Base-by-base conservation (phyloP, 345 rosid species). In the Dimocarpus longan region DNA sequence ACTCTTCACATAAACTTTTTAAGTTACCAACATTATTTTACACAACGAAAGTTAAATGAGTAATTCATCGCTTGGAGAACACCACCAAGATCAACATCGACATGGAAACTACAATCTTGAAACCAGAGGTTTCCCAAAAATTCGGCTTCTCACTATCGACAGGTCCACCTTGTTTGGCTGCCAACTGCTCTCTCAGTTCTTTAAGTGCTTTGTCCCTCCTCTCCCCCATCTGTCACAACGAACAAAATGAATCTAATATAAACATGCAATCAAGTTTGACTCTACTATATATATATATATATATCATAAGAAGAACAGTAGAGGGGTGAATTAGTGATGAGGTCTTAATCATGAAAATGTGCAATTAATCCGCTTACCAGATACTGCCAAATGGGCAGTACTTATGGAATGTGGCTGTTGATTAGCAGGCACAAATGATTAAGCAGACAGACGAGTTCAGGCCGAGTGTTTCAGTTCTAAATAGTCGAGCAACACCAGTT, bases 91-190 rank as follows among this genome's bases (percentile, higher is more conserved):
- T 81, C 87, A 92, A 80, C 99, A 96, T 92, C 10, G 97, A 96
- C 96, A 95, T 81, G 67, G 97, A 91, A 76, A 87, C 92, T 59
- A 92, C 88, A 64, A 92, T 74, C 90, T 94, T 92, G 89, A 96
- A 96, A 79, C 94, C 82, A 15, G 94, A 89, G 66, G 87, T 83
- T 79, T 96, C 97, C 99, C 97, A 93, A 76, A 93, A 93, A 79
- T 92, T 93, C 63, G 75, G 87, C 63, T 91, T 92, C 44, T 80
- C 88, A 3, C 68, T 78, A 67, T 79, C 67, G 10, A 19, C 70
- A 28, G 87, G 79, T 75, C 68, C 79, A 5, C 75, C 64, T 42
- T 83, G 86, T 69, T 88, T 90, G 1, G 84, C 83, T 37, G 91
- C 90, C 71, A 93, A 66, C 79, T 93, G 92, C 24, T 88, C 93